Evolutionary conservation across 768 basidiomycete species (phyloP), one percentile per base, ranked within the genome.

Genomic region (Suillus placidus): DNA sequence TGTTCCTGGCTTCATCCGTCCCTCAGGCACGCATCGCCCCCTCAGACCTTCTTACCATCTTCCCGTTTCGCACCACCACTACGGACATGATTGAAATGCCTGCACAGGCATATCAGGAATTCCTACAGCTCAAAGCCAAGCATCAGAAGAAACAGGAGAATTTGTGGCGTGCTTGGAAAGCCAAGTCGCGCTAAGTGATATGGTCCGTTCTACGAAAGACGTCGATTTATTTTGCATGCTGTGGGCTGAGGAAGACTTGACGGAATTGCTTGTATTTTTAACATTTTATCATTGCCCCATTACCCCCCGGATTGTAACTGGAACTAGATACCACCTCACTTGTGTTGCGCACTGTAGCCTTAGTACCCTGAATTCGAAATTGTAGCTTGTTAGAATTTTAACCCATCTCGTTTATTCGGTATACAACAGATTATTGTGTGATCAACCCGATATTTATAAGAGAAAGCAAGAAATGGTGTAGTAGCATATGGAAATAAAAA

Each of bases 11-110:
- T 0, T 83, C 86, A 2, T 74, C 82, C 37, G 82, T 85, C 23
- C 87, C 88, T 9, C 79, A 82, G 65, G 88, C 89, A 2, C 88
- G 91, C 74, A 90, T 91, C 67, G 72, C 82, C 9, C 73, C 84
- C 12, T 78, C 81, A 34, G 87, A 89, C 75, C 77, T 92, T 68
- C 85, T 91, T 63, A 79, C 80, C 68, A 76, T 90, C 67, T 85
- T 91, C 65, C 84, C 86, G 6, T 74, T 75, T 16, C 76, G 72
- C 51, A 75, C 74, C 2, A 68, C 71, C 14, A 73, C 77, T 23
- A 74, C 73, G 20, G 90, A 85, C 70, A 86, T 89, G 82, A 84
- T 91, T 66, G 88, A 90, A 71, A 82, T 92, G 26, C 85, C 88
- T 32, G 80, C 80, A 51, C 78, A 83, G 65, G 86, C 87, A 10